phyloP scores from a whole-genome alignment of 177 flowering plant genomes.

The Telopea speciosissima region DNA sequence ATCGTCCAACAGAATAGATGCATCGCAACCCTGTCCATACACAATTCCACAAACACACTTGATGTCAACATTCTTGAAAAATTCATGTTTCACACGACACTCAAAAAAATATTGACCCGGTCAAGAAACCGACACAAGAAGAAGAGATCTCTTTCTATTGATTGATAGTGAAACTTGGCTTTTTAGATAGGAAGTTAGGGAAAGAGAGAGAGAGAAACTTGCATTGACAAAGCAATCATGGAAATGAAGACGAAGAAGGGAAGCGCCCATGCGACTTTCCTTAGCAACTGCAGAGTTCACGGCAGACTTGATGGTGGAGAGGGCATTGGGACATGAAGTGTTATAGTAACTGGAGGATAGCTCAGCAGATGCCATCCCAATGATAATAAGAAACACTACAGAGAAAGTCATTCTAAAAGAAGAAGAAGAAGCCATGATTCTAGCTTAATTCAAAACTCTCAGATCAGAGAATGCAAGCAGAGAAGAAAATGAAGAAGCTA shows the following conservation, averaged over 20 bases:
- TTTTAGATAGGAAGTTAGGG: too few relatives aligned
- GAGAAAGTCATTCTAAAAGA: too few relatives aligned
- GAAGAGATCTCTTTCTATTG: too few relatives aligned
- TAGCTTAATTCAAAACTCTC: too few relatives aligned
- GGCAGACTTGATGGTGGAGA: slow-evolving; percentile 27
- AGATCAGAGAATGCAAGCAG: too few relatives aligned
- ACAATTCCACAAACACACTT: background rate
- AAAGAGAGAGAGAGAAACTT: slow-evolving; percentile 1
- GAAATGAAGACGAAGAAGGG: slow-evolving; percentile 45
- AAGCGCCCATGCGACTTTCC: slow-evolving; percentile 30
- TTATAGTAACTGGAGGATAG: slow-evolving; percentile 30
- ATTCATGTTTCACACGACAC: too few relatives aligned
- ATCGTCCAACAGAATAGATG: slow-evolving; percentile 26
- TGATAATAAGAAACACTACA: background rate
- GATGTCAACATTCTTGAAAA: too few relatives aligned
- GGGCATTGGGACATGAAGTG: slow-evolving; percentile 37
- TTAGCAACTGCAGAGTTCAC: slow-evolving; percentile 28
- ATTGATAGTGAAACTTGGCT: too few relatives aligned
- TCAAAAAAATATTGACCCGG: too few relatives aligned
- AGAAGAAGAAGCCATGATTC: too few relatives aligned
- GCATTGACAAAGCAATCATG: slow-evolving; percentile 61
- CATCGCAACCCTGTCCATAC: slow-evolving; percentile 42
- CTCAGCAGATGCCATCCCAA: slow-evolving; percentile 15
- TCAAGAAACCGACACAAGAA: too few relatives aligned
- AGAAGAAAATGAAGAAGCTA: background rate